Evolutionary conservation across 1,284 basidiomycete species (phyloP), one percentile per base, ranked within the genome.

Genomic region (Lentinula novae-zelandiae): DNA sequence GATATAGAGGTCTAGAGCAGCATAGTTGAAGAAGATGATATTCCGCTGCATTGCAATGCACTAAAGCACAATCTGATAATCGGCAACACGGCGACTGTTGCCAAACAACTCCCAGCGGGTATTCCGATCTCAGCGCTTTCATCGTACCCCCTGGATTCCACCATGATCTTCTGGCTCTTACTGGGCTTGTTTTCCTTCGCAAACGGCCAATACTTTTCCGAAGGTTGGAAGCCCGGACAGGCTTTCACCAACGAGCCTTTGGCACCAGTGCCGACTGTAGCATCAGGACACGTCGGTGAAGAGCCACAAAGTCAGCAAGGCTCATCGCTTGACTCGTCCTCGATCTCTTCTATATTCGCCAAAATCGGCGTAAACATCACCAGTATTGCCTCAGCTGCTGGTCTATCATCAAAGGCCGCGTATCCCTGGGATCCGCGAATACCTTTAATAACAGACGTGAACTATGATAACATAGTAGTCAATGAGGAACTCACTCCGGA

Each of bases 201-300:
- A 48, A 73, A 72, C 52, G 88, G 87, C 9, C 85, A 90, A 64
- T 91, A 91, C 71, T 86, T 91, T 71, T 91, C 89, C 2, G 76
- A 78, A 31, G 90, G 90, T n/a, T 92, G 90, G 90, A 69, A 76
- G 39, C 90, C 90, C 2, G 89, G 89, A 36, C 84, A 91, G 69
- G 73, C 82, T 4, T 75, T 76, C 7, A 70, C 76, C 5, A 68
- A 73, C 13, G 63, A 69, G 40, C 63, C 57, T 1, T 64, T 62
- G 17, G 65, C 57, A 34, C 40, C 53, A 17, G 57, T 49, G 7
- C 52, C 48, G 13, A 49, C 62, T 36, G 53, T 36, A 46, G 42
- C 27, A 48, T 31, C 46, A 20, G 54, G 27, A 13, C 38, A 31
- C 40, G 8, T 27, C 15, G 33, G 36, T 6, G 48, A 60, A 33